Conservation (phyloP, 768 basidiomycete species). For the Kockovaella imperatae region DNA sequence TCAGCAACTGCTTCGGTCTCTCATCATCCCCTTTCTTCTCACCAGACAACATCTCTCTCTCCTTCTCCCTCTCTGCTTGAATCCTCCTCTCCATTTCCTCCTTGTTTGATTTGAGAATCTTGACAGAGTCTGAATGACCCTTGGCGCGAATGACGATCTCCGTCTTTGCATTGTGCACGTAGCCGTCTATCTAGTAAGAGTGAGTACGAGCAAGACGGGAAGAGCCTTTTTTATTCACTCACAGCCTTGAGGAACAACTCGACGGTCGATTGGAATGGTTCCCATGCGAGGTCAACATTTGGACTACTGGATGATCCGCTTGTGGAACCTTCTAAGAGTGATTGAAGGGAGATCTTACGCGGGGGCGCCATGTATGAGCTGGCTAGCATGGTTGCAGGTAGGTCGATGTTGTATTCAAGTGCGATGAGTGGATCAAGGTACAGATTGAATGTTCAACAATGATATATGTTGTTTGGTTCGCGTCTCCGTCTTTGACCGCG, state of each 20-base stretch:
- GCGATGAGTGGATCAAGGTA: neutral
- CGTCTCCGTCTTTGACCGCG: too few species aligned
- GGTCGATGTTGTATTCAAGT: neutral
- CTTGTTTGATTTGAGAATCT: conserved; percentile 56
- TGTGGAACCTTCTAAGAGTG: conserved; percentile 19
- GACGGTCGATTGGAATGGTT: conserved; percentile 32
- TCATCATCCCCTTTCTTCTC: conserved; percentile 19
- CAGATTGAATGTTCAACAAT: neutral
- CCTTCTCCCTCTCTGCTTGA: conserved; percentile 64
- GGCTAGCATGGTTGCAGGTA: neutral
- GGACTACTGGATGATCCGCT: conserved; percentile 7
- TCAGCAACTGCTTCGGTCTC: conserved; percentile 55
- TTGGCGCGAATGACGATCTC: conserved; percentile 63
- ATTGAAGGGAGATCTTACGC: conserved; percentile 14
- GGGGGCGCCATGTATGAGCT: conserved; percentile 9
- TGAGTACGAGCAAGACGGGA: neutral
- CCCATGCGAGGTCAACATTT: conserved; percentile 33
- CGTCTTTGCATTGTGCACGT: conserved; percentile 63
- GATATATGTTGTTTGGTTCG: neutral
- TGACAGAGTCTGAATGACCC: conserved; percentile 57
- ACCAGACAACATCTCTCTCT: conserved; percentile 73
- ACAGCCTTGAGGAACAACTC: conserved; percentile 35
- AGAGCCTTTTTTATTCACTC: conserved; percentile 5
- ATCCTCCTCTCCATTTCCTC: conserved; percentile 62
- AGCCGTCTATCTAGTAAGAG: conserved; percentile 47